Percentiles rank a stretch among this genome's conserved stretches.
Evolutionary conservation across 2,329 filamentous ascomycete genomes (phyloP).

Genomic region (Colletotrichum musicola): DNA sequence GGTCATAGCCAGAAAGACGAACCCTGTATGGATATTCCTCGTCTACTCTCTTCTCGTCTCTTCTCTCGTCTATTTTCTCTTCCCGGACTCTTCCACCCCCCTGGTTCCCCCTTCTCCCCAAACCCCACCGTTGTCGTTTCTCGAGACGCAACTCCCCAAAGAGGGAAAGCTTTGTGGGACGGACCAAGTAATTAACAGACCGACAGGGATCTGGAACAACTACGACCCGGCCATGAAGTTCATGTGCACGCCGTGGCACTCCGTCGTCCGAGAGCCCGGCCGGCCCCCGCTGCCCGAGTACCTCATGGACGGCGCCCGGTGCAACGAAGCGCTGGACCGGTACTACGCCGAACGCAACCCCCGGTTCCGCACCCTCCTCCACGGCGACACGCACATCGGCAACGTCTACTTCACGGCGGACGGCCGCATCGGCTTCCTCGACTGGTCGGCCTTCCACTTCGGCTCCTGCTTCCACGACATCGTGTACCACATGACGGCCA

Average conservation of each 20-base stretch:
- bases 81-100: background rate
- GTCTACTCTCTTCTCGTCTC: no score
- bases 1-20: conserved; percentile 46
- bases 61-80: background rate
- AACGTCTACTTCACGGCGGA: conserved; percentile 56
- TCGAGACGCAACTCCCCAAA: no score
- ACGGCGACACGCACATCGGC: conserved; percentile 58
- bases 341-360: conserved; percentile 53
- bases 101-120: background rate
- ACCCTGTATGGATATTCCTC: conserved; percentile 38
- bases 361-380: conserved; percentile 51
- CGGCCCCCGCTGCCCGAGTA: conserved; percentile 52
- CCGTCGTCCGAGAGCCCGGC: conserved; percentile 45
- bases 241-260: conserved; percentile 42
- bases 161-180: no score
- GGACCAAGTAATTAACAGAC: no score
- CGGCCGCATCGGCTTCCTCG: conserved; percentile 53
- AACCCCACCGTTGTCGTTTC: background rate
- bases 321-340: conserved; percentile 51
- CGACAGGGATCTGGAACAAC: conserved; percentile 46
- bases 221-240: conserved; percentile 53
- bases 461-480: conserved; percentile 58
- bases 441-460: conserved; percentile 57
- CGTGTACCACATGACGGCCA: conserved; percentile 54
- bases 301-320: conserved; percentile 51